phyloP scores from a whole-genome alignment of 805 yeast species.

The Hanseniaspora hatyaiensis region DNA sequence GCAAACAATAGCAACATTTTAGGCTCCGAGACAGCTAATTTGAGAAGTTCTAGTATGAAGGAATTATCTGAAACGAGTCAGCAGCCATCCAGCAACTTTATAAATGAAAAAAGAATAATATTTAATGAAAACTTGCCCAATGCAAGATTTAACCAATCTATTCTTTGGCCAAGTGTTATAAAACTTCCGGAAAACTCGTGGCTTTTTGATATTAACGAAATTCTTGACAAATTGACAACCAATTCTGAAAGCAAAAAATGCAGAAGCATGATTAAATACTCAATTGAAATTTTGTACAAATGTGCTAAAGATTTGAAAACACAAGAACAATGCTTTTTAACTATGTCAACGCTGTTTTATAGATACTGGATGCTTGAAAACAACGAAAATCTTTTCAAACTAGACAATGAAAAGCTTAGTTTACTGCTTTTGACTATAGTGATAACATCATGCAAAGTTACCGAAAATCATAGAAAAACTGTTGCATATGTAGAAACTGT shows the following conservation, averaged over 20 bases:
- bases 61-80: no score
- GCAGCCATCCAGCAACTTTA: no score
- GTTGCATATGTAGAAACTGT: slow-evolving; percentile 29
- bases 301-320: slow-evolving; percentile 27
- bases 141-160: slow-evolving; percentile 22
- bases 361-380: slow-evolving; percentile 29
- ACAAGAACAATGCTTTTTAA: slow-evolving; percentile 30
- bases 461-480: slow-evolving; percentile 31
- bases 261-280: slow-evolving; percentile 28
- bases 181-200: slow-evolving; percentile 27
- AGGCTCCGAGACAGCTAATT: no score
- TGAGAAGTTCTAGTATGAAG: no score
- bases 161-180: slow-evolving; percentile 30
- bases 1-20: no score
- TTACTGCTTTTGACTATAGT: slow-evolving; percentile 28
- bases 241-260: slow-evolving; percentile 21
- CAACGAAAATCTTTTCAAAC: slow-evolving; percentile 20
- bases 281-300: slow-evolving; percentile 29
- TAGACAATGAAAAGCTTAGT: slow-evolving; percentile 25
- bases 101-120: slow-evolving; percentile 11
- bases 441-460: slow-evolving; percentile 30
- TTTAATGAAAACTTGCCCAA: slow-evolving; percentile 12
- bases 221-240: slow-evolving; percentile 26
- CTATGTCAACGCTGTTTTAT: slow-evolving; percentile 28
- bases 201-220: slow-evolving; percentile 25